Percentiles rank a stretch among this genome's conserved stretches.
Evolutionary conservation across 192 early-diverging fungal species (phyloP).

Genomic region (Pilobolus umbonatus): DNA sequence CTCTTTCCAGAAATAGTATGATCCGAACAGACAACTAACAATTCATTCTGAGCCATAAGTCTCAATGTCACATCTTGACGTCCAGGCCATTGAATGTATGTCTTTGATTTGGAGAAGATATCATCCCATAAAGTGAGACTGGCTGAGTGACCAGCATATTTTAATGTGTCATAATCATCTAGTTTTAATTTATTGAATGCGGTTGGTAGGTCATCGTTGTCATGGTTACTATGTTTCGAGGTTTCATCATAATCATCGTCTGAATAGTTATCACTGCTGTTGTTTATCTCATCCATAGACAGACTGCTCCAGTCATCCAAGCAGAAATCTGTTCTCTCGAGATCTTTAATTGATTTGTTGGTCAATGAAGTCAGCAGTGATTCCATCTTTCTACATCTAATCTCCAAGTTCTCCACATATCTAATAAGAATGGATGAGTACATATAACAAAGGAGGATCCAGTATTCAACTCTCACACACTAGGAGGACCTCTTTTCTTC

Average conservation of each 20-base stretch:
- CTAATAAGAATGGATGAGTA: slow-evolving; percentile 1
- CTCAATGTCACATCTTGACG: slow-evolving; percentile 22
- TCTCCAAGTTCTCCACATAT: slow-evolving; percentile 23
- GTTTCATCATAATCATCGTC: slow-evolving; percentile 5
- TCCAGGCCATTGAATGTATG: slow-evolving; percentile 25
- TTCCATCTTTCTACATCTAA: slow-evolving; percentile 33
- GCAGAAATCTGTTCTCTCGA: slow-evolving; percentile 18
- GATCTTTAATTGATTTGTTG: slow-evolving; percentile 20
- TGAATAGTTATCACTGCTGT: slow-evolving; percentile 5
- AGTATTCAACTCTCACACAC: slow-evolving; percentile 21
- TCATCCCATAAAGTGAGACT: slow-evolving; percentile 26
- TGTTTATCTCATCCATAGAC: background rate
- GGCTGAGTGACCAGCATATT: slow-evolving; percentile 27
- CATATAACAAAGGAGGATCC: background rate
- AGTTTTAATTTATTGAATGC: slow-evolving; percentile 15
- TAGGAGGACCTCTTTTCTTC: slow-evolving; percentile 31
- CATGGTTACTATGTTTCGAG: background rate
- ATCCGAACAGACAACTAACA: slow-evolving; percentile 28
- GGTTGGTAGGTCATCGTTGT: background rate
- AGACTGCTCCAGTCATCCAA: background rate
- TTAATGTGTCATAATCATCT: slow-evolving; percentile 30
- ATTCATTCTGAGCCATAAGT: slow-evolving; percentile 23
- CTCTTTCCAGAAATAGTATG: slow-evolving; percentile 15
- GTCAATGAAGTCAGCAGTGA: slow-evolving; percentile 20
- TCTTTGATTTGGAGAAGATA: slow-evolving; percentile 22